A percentile compares a stretch with the other conserved stretches of the same genome.
Evolutionary conservation across 2,329 filamentous ascomycete genomes (phyloP).

Genomic region (Cytospora mali): DNA sequence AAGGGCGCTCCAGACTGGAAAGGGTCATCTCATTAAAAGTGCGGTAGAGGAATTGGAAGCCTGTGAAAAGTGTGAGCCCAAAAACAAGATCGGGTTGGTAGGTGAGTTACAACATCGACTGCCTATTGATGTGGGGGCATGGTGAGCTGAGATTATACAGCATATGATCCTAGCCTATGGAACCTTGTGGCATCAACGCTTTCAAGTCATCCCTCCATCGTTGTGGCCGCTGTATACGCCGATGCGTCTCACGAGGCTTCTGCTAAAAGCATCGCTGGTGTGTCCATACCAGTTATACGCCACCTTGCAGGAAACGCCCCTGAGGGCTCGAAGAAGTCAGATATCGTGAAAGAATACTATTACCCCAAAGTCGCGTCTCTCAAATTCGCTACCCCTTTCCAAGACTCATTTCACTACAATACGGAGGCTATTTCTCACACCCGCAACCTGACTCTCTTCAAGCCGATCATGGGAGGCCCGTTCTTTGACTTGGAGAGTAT

Average conservation of each 20-base stretch:
- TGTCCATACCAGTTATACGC: conserved; percentile 21
- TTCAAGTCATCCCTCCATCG: conserved; percentile 15
- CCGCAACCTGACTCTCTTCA: conserved; percentile 66
- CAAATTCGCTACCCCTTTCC: conserved; percentile 27
- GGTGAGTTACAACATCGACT: conserved; percentile 5
- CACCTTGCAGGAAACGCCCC: conserved; percentile 24
- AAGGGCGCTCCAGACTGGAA: conserved; percentile 6
- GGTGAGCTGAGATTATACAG: conserved; percentile 6
- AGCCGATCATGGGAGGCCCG: conserved; percentile 63
- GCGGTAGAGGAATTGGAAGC: conserved; percentile 15
- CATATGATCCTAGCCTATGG: conserved; percentile 24
- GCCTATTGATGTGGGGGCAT: background rate
- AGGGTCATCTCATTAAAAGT: conserved; percentile 1
- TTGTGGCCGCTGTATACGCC: conserved; percentile 24
- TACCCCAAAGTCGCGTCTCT: conserved; percentile 20
- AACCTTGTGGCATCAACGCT: conserved; percentile 13
- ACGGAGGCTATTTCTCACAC: conserved; percentile 59
- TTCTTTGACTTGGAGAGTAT: conserved; percentile 75
- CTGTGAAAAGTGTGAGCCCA: conserved; percentile 27
- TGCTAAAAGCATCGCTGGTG: background rate
- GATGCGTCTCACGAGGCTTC: conserved; percentile 10
- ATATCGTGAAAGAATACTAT: conserved; percentile 19
- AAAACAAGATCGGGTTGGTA: conserved; percentile 26
- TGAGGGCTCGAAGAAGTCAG: background rate
- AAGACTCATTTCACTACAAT: conserved; percentile 31